Base-by-base conservation (phyloP, 768 basidiomycete species). In the Phaeolepiota aurea region DNA sequence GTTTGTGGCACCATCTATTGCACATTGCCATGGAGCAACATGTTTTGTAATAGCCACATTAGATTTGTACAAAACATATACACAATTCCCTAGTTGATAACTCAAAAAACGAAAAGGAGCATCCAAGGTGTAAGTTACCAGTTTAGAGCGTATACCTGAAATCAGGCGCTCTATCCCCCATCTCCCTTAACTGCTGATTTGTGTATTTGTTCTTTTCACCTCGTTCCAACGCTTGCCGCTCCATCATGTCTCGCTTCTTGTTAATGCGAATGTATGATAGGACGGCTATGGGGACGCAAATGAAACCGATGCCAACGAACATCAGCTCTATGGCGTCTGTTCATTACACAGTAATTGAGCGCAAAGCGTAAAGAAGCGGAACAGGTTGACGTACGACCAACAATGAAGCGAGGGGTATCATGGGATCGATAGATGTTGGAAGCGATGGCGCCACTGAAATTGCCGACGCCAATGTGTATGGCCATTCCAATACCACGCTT, bases 401-500 rank as follows among this genome's bases (percentile, higher is more conserved):
- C 49, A 28, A 75, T 57, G 49, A 71, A 85, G 2, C 76, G 68
- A 2, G 83, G 82, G 3, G 64, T 59, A 50, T 85, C 82, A 45
- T 66, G 62, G 0, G 70, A 46, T 11, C 79, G 67, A 52, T 76
- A 86, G 4, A 85, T 72, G 46, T 77, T 82, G 4, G 69, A 66
- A 2, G 80, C 74, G 39, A 84, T 76, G 0, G 76, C 77, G 1
- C 80, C 82, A 19, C 72, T 61, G 44, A 83, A 74, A 50, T 82
- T 81, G 0, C 79, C 81, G 14, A 82, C 66, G 4, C 77, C 76
- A 19, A 82, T 77, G n/a, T 83, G 76, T 18, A 83, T 39, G 0
- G 79, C 80, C 71, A 85, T 76, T 2, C 76, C 80, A 9, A 79
- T 62, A 1, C 66, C 82, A 3, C 82, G 79, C 53, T 84, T 86